These are phyloP conservation scores for Penicillium sp. DNA, from an alignment of 2,329 filamentous ascomycete genomes.

Conservation along the genomic window DNA sequence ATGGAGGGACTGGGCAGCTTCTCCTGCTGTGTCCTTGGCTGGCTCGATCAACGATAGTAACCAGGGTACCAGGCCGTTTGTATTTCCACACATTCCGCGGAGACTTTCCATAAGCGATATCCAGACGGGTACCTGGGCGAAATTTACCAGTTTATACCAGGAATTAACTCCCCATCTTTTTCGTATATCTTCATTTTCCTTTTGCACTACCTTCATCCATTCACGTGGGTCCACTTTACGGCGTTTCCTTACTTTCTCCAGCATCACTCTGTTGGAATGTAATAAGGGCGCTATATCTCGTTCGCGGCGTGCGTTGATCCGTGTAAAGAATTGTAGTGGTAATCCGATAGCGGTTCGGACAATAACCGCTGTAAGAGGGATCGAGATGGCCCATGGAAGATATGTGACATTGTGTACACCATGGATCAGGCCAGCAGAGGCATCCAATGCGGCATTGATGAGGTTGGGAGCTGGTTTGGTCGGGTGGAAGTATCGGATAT, in stretches of 20 bases:
- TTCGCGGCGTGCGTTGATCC: constrained; percentile 40
- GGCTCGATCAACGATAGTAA: constrained; percentile 27
- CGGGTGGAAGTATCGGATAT: constrained; percentile 52
- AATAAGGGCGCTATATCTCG: constrained; percentile 46
- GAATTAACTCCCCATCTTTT: constrained; percentile 34
- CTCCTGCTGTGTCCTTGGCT: constrained; percentile 1
- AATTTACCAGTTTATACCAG: constrained; percentile 32
- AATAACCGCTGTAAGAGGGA: constrained; percentile 56
- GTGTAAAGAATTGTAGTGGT: constrained; percentile 49
- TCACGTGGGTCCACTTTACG: background rate
- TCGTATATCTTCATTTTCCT: constrained; percentile 29
- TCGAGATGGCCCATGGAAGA: constrained; percentile 56
- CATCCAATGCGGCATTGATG: constrained; percentile 44
- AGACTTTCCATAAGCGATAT: constrained; percentile 50
- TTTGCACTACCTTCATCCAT: constrained; percentile 25
- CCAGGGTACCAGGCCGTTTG: constrained; percentile 36
- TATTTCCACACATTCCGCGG: constrained; percentile 47
- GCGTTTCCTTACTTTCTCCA: constrained; percentile 6
- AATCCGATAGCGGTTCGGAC: constrained; percentile 51
- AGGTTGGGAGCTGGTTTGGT: constrained; percentile 42
- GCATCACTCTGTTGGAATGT: constrained; percentile 34
- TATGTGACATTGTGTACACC: constrained; percentile 51
- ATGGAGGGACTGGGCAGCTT: constrained; percentile 22
- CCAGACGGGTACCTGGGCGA: constrained; percentile 50
- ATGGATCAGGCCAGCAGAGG: constrained; percentile 49